A percentile compares a stretch with the other conserved stretches of the same genome.
Evolutionary conservation across 2,329 filamentous ascomycete species (phyloP).

Genomic region (Lachnellula willkommii): DNA sequence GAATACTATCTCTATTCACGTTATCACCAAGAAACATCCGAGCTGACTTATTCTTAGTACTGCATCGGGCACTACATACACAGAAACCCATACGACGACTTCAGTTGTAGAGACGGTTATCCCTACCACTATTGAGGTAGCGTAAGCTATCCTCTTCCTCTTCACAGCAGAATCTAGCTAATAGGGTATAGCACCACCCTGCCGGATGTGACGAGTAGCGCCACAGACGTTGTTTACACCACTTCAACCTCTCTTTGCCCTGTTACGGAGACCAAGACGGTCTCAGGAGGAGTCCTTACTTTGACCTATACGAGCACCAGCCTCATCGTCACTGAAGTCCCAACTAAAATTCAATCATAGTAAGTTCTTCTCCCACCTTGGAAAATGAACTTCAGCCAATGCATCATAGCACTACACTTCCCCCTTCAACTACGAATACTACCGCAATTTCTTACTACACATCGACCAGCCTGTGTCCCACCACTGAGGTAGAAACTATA

Average conservation of each 20-base stretch:
- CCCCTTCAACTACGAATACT: not conserved
- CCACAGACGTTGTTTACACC: conserved; percentile 29
- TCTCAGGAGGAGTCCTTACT: conserved; percentile 37
- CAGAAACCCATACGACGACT: conserved; percentile 39
- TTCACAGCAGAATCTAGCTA: not conserved
- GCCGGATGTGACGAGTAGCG: conserved; percentile 13
- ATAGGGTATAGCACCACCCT: conserved; percentile 8
- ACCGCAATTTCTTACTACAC: not conserved
- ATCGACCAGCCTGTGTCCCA: not conserved
- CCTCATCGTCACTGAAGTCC: conserved; percentile 17
- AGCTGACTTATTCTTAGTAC: conserved; percentile 21
- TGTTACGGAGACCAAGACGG: conserved; percentile 42
- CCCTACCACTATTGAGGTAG: conserved; percentile 10
- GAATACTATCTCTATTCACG: not conserved
- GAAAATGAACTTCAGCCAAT: not conserved
- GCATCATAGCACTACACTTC: not conserved
- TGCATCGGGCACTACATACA: conserved; percentile 34
- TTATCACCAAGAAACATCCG: not conserved
- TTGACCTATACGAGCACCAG: conserved; percentile 24
- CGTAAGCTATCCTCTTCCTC: not conserved
- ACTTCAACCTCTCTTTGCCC: conserved; percentile 41
- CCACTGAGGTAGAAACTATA: not conserved
- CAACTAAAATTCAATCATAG: conserved; percentile 14
- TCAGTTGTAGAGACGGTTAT: conserved; percentile 7
- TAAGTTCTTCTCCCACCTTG: conserved; percentile 2